Evolutionary conservation across 495 filamentous ascomycete genomes (phyloP), one percentile per base, ranked within the genome.

Genomic region (Daldinia childiae): DNA sequence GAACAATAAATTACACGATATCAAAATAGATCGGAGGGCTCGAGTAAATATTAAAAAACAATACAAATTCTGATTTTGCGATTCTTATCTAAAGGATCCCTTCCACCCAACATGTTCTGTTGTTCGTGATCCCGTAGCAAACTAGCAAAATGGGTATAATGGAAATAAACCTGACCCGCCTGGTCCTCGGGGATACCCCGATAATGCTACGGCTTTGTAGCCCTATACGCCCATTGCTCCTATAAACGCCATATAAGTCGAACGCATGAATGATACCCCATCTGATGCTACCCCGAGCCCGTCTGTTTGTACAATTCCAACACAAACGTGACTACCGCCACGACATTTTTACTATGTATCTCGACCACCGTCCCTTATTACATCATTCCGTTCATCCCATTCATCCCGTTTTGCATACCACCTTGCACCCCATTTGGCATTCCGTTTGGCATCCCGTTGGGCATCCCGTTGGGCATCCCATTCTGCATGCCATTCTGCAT

Each of bases 371-470:
- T 24, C 19, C 8, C 19, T 58, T 78, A 73, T 17, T 73, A 70
- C 78, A 79, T 78, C 81, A 83, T 81, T 7, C 73, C 74, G 39
- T 77, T 78, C 73, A 78, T 77, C 30, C 71, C 75, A 24, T 59
- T 66, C 72, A 75, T 69, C 2, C 70, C 73, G 36, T 68, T 71
- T 64, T 81, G 78, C 71, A 77, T 72, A 1, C 57, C 57, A 8
- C 24, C 24, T 43, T 59, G 57, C 79, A 82, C 78, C 3, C 73
- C 74, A 43, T 74, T 76, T 67, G 75, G 52, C 75, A 77, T 72
- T 5, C 71, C 75, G 36, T 69, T 70, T 36, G 27, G 5, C 27
- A 29, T 29, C 5, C 27, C 27, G 27, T 29, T 29, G 0, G 3
- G 27, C 27, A 29, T 29, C 0, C 27, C 27, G 5, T 29, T 29